Percentiles rank a stretch among this genome's conserved stretches.
Conservation (phyloP, 768 basidiomycete genomes). For the Suillus placidus region DNA sequence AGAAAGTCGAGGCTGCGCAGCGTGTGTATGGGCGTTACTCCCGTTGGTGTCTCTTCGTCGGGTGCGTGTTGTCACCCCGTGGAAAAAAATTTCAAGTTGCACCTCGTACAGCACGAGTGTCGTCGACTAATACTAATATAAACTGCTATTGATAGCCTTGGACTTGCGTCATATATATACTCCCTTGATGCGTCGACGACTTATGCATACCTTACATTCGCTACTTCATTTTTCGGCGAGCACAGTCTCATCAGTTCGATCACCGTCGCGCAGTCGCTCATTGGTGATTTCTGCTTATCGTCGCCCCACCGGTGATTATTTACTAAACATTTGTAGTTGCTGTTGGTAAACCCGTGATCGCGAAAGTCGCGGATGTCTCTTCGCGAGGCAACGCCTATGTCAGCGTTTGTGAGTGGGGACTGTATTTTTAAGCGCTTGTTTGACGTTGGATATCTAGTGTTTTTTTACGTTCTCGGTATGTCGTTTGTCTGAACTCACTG, state of each 20-base stretch:
- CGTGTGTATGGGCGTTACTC: conserved; percentile 55
- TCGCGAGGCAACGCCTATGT: conserved; percentile 68
- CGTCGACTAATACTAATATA: neutral
- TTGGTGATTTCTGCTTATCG: conserved; percentile 42
- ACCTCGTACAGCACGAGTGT: no score
- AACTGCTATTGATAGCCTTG: conserved; percentile 42
- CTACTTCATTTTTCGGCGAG: conserved; percentile 52
- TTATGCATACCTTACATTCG: conserved; percentile 61
- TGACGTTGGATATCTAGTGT: conserved; percentile 33
- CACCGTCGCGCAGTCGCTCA: conserved; percentile 54
- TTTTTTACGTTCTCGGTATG: conserved; percentile 63
- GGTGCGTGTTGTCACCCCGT: conserved; percentile 39
- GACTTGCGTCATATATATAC: conserved; percentile 74
- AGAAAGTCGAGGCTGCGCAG: conserved; percentile 52
- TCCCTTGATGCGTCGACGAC: conserved; percentile 75
- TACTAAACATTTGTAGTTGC: conserved; percentile 36
- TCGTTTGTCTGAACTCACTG: conserved; percentile 14
- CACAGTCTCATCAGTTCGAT: conserved; percentile 62
- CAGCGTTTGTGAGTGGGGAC: conserved; percentile 49
- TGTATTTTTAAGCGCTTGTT: neutral
- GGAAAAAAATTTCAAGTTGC: neutral
- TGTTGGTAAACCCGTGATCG: conserved; percentile 68
- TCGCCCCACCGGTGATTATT: conserved; percentile 10
- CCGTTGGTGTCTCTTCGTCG: conserved; percentile 61
- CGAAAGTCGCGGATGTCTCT: conserved; percentile 71